Percentiles rank a stretch among this genome's conserved stretches.
Evolutionary conservation across 805 yeast species (phyloP).

Genomic region (Myxozyma neotropica): DNA sequence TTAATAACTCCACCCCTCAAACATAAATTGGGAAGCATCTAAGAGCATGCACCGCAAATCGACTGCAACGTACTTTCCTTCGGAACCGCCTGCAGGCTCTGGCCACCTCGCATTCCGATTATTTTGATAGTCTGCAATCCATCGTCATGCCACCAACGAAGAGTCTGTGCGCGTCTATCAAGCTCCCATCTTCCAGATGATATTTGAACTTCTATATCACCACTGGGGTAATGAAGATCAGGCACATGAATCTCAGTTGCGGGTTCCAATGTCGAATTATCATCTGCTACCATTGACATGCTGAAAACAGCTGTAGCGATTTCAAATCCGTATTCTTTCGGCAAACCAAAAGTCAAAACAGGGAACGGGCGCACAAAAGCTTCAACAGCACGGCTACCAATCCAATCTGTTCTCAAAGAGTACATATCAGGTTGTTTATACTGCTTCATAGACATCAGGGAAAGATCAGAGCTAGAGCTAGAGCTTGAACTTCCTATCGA

Average conservation of each 20-base stretch:
- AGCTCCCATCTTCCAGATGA: slow-evolving; percentile 60
- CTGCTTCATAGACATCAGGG: slow-evolving; percentile 9
- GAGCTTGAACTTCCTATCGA: slow-evolving; percentile 1
- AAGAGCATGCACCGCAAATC: neutral
- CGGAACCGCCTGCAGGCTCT: neutral
- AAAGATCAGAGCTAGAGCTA: slow-evolving; percentile 4
- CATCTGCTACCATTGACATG: slow-evolving; percentile 45
- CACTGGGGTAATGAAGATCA: slow-evolving; percentile 63
- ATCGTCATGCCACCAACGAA: slow-evolving; percentile 70
- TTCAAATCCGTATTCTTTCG: slow-evolving; percentile 61
- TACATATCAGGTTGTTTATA: neutral
- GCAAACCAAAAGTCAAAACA: slow-evolving; percentile 61
- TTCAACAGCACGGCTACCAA: slow-evolving; percentile 73
- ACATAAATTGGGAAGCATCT: neutral
- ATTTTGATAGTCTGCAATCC: slow-evolving; percentile 46
- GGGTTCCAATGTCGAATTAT: slow-evolving; percentile 6
- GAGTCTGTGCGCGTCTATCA: slow-evolving; percentile 54
- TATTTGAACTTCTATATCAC: slow-evolving; percentile 52
- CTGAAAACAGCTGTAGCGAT: slow-evolving; percentile 50
- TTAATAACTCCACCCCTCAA: neutral
- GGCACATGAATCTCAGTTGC: slow-evolving; percentile 75
- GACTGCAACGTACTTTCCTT: neutral
- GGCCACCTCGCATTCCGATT: slow-evolving; percentile 27
- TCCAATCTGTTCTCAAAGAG: slow-evolving; percentile 27
- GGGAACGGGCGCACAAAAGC: slow-evolving; percentile 82